Base-by-base conservation (phyloP, 192 early-diverging fungal genomes). In the Backusella macrospora region DNA sequence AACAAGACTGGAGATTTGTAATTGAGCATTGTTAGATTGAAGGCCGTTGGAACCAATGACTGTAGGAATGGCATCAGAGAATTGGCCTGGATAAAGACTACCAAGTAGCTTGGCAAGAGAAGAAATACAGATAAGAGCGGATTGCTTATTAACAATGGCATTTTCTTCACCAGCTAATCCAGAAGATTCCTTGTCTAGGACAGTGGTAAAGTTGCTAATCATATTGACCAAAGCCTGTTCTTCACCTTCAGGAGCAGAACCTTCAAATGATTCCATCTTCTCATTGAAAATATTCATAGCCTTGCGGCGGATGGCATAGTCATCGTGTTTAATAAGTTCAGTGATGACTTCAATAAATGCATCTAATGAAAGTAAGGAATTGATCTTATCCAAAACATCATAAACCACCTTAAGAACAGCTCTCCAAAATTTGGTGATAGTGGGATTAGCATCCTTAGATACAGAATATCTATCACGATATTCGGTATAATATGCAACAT, bases 101-200 rank as follows among this genome's bases (percentile, higher is more conserved):
- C 89, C 92, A 79, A 94, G 90, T 29, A 82, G 73, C 23, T 83
- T 86, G 10, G 91, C 88, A 48, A 96, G 85, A 26, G 91, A 88
- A 9, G 92, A 86, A 39, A 98, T 74, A 77, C 95, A 96, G 55
- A 92, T 72, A 44, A 98, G 78, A 16, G 92, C 93, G 0, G 90
- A 85, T 79, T 96, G 93, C 80, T 90, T 92, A 80, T 88, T 91
- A 69, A 86, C 82, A 12, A 74, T 72, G 8, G 76, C 70, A 37
- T 77, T 65, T 42, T 88, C 87, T 55, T 81, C 79, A 2, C 74
- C 68, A 47, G 81, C 72, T 8, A 82, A 79, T 13, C 78, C 70
- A 18, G 78, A 72, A n/a, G 70, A 76, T 12, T 88, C 83, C 15
- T 49, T 73, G 45, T 81, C 81, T 3, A 84, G 80, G 2, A 89